Conservation (phyloP, 805 yeast genomes). For the Hanseniaspora thailandica region DNA sequence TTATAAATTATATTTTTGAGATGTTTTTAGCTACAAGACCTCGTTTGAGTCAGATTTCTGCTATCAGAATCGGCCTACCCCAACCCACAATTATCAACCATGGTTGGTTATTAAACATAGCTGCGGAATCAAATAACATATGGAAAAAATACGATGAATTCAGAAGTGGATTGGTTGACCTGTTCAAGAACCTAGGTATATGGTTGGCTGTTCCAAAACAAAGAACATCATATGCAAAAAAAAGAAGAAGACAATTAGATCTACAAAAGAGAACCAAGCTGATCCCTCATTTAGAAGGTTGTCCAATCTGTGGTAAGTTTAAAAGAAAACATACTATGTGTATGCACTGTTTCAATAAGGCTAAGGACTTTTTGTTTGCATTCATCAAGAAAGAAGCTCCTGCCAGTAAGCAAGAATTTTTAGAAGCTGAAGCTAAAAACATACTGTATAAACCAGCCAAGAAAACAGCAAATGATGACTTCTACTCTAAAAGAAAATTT, state of each 20-base stretch:
- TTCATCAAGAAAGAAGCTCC: constrained; percentile 5
- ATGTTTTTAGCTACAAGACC: background rate
- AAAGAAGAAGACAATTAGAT: constrained; percentile 70
- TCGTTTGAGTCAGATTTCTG: background rate
- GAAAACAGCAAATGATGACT: constrained; percentile 28
- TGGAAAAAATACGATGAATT: background rate
- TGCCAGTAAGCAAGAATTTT: constrained; percentile 22
- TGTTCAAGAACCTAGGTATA: constrained; percentile 55
- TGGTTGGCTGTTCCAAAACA: constrained; percentile 87
- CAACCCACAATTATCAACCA: background rate
- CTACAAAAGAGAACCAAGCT: constrained; percentile 72
- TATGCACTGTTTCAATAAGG: constrained; percentile 54
- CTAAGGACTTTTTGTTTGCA: constrained; percentile 21
- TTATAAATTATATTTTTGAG: background rate
- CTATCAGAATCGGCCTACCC: background rate
- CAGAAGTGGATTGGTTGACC: constrained; percentile 20
- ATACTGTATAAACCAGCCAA: constrained; percentile 66
- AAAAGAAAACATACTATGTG: constrained; percentile 86
- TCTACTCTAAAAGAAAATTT: background rate
- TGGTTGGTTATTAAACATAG: background rate
- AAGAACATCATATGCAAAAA: constrained; percentile 76
- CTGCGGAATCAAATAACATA: background rate
- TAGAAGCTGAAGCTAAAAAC: constrained; percentile 49
- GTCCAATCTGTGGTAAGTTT: constrained; percentile 91
- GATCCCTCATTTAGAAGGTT: constrained; percentile 65